phyloP scores from a whole-genome alignment of 2,329 filamentous ascomycete genomes.

The Colletotrichum truncatum region DNA sequence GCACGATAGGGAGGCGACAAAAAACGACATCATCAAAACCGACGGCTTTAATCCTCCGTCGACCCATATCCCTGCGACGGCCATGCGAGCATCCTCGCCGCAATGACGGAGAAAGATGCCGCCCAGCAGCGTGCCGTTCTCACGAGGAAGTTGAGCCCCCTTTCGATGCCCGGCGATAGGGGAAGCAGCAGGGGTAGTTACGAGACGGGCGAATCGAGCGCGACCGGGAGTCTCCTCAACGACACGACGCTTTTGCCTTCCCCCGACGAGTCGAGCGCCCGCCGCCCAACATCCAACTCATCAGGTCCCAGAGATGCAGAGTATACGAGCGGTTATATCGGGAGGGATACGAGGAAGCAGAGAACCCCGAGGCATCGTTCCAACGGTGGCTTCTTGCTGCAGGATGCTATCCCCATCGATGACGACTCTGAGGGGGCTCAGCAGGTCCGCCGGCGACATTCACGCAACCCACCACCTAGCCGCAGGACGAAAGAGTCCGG shows the following conservation, averaged over 20 bases:
- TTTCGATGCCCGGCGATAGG: slow-evolving; percentile 33
- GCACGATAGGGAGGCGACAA: background rate
- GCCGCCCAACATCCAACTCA: slow-evolving; percentile 2
- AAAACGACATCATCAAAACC: background rate
- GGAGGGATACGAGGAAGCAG: slow-evolving; percentile 33
- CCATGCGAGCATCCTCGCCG: slow-evolving; percentile 32
- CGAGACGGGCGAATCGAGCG: slow-evolving; percentile 56
- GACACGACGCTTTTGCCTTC: slow-evolving; percentile 30
- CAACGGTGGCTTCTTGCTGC: slow-evolving; percentile 61
- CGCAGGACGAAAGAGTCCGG: slow-evolving; percentile 20
- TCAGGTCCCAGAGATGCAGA: slow-evolving; percentile 32
- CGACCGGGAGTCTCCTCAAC: slow-evolving; percentile 39
- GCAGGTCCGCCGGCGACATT: slow-evolving; percentile 39
- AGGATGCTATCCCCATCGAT: slow-evolving; percentile 49
- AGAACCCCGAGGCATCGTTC: slow-evolving; percentile 51
- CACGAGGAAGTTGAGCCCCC: slow-evolving; percentile 22
- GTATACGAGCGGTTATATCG: slow-evolving; percentile 29
- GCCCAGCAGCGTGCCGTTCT: slow-evolving; percentile 16
- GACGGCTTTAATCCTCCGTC: background rate
- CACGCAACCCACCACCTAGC: slow-evolving; percentile 32
- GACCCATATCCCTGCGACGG: slow-evolving; percentile 6
- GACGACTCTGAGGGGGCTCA: slow-evolving; percentile 40
- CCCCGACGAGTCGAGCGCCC: slow-evolving; percentile 10
- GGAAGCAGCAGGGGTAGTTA: slow-evolving; percentile 48
- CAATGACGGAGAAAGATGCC: slow-evolving; percentile 35